These are phyloP conservation scores for Paraphaeosphaeria sporulosa DNA, from an alignment of 2,329 filamentous ascomycete species.

Conservation along the genomic window DNA sequence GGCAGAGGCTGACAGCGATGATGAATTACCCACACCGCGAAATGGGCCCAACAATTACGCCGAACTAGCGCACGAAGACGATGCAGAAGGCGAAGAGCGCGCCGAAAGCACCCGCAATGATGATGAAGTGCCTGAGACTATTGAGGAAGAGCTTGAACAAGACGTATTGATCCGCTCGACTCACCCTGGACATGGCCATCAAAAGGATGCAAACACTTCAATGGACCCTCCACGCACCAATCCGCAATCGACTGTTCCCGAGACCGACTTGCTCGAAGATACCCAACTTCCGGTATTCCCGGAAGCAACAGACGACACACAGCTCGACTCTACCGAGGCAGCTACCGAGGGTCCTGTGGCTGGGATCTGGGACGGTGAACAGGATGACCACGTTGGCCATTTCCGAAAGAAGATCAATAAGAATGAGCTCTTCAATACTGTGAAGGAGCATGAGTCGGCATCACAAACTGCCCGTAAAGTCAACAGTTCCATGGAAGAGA, in stretches of 20 bases:
- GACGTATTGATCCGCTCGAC: slow-evolving; percentile 21
- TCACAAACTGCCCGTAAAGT: slow-evolving; percentile 27
- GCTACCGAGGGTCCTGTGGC: neutral
- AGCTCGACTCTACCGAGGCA: neutral
- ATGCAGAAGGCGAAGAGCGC: slow-evolving; percentile 10
- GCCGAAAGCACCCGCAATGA: slow-evolving; percentile 17
- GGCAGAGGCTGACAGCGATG: slow-evolving; percentile 22
- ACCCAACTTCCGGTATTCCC: slow-evolving; percentile 40
- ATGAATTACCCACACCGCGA: slow-evolving; percentile 31
- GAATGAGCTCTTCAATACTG: slow-evolving; percentile 41
- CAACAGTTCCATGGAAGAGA: slow-evolving; percentile 24
- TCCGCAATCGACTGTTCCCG: slow-evolving; percentile 42
- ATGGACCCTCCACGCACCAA: slow-evolving; percentile 21
- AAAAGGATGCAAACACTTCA: slow-evolving; percentile 3
- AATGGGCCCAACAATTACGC: slow-evolving; percentile 20
- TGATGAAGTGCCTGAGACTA: slow-evolving; percentile 35
- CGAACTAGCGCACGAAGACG: slow-evolving; percentile 8
- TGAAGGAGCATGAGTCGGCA: slow-evolving; percentile 47
- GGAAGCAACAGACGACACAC: slow-evolving; percentile 2
- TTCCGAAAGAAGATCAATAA: slow-evolving; percentile 30
- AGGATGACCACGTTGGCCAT: neutral
- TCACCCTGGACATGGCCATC: slow-evolving; percentile 11
- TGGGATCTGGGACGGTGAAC: neutral
- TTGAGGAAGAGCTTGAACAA: slow-evolving; percentile 24
- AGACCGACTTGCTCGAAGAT: slow-evolving; percentile 45